Base-by-base conservation (phyloP, 2,329 filamentous ascomycete species). In the Clarireedia homoeocarpa region DNA sequence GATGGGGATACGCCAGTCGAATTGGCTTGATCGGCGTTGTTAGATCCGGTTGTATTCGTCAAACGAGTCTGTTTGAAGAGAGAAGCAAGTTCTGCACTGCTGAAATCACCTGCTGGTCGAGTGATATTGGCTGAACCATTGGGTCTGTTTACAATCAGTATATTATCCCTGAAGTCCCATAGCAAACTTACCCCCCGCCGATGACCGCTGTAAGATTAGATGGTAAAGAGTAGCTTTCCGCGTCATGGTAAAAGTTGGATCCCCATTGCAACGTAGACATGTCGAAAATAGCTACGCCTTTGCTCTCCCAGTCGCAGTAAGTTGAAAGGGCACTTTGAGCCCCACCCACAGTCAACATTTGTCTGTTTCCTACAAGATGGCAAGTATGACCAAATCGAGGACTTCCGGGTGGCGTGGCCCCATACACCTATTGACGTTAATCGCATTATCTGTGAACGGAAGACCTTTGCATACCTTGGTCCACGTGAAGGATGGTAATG, bases 401-500 rank as follows among this genome's bases (percentile, higher is more conserved):
- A 24, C 53, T 55, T 7, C 46, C 46, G 14, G 47, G 70, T 6
- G 61, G 65, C 4, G 63, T 57, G 2, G 72, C 72, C 24, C 64
- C 61, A 56, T 69, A 74, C 7, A 74, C 62, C 42, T 71, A 12
- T 27, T 24, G 12, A 17, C 23, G 24, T 50, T 7, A 50, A 34
- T 38, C 12, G 20, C 15, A n/a, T 20, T 6, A 50, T 39, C 12
- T 3, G n/a, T 15, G 14, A 39, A 12, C 10, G 7, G 15, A 39
- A 24, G 17, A 20, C 7, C 70, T 69, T 12, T 20, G 39, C 42
- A 24, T 45, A 57, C 55, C n/a, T 50, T 17, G 9, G 54, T 53
- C 75, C 75, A 77, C 4, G 60, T 71, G 58, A 77, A 78, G 0
- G 74, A 73, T 0, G 75, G 75, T 1, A 78, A 51, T 0, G 73